Conservation (phyloP, 2,329 filamentous ascomycete genomes). For the Sporothrix variecibatus region DNA sequence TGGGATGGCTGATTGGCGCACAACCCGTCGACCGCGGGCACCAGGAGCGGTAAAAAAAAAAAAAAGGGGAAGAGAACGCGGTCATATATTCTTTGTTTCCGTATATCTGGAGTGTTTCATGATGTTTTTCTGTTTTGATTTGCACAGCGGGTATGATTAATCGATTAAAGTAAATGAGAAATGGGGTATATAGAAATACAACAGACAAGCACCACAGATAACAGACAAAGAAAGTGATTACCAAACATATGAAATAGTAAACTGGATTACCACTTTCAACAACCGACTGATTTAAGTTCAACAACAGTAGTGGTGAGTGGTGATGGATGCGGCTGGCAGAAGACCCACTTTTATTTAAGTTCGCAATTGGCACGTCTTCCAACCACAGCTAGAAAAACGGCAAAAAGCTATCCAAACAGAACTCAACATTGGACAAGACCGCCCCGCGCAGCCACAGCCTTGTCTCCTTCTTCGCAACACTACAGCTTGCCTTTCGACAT, state of each 20-base stretch:
- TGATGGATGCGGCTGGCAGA: not conserved
- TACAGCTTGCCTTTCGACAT: not conserved
- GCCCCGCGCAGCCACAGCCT: slow-evolving; percentile 10
- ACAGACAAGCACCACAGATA: not conserved
- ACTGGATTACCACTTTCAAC: no score
- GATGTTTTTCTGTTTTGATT: not conserved
- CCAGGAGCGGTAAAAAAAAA: not conserved
- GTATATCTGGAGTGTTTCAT: not conserved
- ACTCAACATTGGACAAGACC: not conserved
- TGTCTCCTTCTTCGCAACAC: not conserved
- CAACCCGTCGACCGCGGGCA: slow-evolving; percentile 41
- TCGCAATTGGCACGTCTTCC: not conserved
- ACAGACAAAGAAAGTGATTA: not conserved
- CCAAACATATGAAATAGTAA: not conserved
- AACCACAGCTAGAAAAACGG: not conserved
- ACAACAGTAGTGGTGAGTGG: no score
- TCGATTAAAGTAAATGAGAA: not conserved
- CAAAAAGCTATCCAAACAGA: slow-evolving; percentile 14
- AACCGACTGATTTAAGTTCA: no score
- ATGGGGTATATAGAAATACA: not conserved
- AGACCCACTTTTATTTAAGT: not conserved
- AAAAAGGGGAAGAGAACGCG: not conserved
- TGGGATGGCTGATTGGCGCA: slow-evolving; percentile 68
- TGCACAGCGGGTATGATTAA: not conserved
- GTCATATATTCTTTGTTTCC: not conserved